phyloP scores from a whole-genome alignment of 2,329 filamentous ascomycete genomes.

The Dendrostoma leiphaemia region DNA sequence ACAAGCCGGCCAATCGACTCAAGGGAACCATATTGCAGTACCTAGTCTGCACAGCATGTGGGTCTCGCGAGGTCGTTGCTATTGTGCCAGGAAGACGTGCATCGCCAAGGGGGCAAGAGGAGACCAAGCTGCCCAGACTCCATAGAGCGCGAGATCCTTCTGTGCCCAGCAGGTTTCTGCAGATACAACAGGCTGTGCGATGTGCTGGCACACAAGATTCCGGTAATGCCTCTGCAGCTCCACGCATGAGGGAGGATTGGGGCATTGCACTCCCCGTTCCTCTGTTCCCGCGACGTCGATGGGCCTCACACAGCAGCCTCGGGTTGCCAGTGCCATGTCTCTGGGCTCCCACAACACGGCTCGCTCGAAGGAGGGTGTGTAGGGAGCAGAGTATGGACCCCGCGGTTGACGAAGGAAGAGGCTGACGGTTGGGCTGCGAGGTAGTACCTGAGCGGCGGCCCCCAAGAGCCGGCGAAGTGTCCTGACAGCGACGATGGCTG shows the following conservation, averaged over 20 bases:
- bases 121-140: background rate
- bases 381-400: background rate
- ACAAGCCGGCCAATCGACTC: constrained; percentile 8
- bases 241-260: background rate
- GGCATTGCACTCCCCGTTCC: background rate
- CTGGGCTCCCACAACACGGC: no score
- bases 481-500: no score
- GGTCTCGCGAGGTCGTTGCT: background rate
- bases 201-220: background rate
- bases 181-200: background rate
- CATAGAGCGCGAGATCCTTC: no score
- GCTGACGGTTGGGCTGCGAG: background rate
- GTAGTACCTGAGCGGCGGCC: no score
- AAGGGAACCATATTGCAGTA: background rate
- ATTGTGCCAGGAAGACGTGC: background rate
- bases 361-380: no score
- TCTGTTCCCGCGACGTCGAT: no score
- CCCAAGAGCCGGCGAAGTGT: no score
- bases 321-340: no score
- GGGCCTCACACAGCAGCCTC: no score
- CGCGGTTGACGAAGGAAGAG: background rate
- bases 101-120: background rate
- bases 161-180: background rate
- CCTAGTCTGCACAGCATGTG: background rate
- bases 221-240: background rate